A percentile compares a stretch with the other conserved stretches of the same genome.
phyloP scores from a whole-genome alignment of 1,284 basidiomycete species.

The Ceratobasidium papillatum region DNA sequence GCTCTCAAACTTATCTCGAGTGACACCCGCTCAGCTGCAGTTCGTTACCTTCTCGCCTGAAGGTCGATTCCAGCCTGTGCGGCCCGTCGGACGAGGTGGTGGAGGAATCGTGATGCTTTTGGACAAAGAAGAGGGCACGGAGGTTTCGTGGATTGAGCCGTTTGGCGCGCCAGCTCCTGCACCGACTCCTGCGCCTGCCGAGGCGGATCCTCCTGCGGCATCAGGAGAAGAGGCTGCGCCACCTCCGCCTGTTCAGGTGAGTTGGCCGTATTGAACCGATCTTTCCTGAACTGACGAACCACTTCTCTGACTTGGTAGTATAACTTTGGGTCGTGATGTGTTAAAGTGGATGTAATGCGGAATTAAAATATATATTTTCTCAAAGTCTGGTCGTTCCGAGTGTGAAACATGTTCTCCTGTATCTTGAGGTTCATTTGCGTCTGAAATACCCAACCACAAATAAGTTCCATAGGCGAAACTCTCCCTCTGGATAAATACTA shows the following conservation, averaged over 20 bases:
- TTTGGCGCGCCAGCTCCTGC: conserved; percentile 48
- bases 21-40: conserved; percentile 88
- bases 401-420: too few relatives aligned
- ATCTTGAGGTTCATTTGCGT: too few relatives aligned
- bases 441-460: too few relatives aligned
- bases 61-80: conserved; percentile 88
- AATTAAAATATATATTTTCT: conserved; percentile 8
- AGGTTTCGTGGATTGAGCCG: conserved; percentile 54
- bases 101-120: conserved; percentile 58
- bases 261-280: neutral
- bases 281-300: too few relatives aligned
- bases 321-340: conserved; percentile 19
- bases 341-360: neutral
- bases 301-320: conserved; percentile 1
- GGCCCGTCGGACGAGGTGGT: conserved; percentile 68
- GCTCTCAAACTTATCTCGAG: conserved; percentile 89
- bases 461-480: too few relatives aligned
- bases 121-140: conserved; percentile 51
- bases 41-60: conserved; percentile 84
- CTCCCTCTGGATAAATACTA: too few relatives aligned
- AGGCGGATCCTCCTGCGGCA: neutral
- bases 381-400: too few relatives aligned
- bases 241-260: conserved; percentile 35
- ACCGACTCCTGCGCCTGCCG: conserved; percentile 44
- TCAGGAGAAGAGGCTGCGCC: conserved; percentile 23